Evolutionary conservation across 1,284 basidiomycete species (phyloP).

Genomic region (Mycosarcoma mackinlayi): DNA sequence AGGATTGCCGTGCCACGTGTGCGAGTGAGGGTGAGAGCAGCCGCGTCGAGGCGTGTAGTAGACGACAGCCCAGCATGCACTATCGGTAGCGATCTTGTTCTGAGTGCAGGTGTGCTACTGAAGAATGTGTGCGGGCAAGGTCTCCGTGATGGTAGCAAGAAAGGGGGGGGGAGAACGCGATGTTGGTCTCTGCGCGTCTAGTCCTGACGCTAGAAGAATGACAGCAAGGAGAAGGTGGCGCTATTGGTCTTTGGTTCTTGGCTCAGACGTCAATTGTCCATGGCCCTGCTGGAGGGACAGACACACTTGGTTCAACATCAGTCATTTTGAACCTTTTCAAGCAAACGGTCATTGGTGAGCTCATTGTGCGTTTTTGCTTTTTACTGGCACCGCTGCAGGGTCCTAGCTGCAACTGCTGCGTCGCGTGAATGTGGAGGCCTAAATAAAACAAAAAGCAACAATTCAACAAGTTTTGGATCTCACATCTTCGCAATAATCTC

Average conservation of each 20-base stretch:
- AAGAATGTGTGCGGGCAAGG: neutral
- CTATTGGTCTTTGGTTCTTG: neutral
- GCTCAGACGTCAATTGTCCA: no score
- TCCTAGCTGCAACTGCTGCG: conserved; percentile 21
- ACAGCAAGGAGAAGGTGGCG: neutral
- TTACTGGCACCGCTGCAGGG: conserved; percentile 21
- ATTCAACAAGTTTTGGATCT: neutral
- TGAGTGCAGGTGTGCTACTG: no score
- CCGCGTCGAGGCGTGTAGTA: conserved; percentile 14
- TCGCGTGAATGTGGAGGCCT: conserved; percentile 23
- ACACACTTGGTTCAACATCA: no score
- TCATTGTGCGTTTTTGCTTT: conserved; percentile 26
- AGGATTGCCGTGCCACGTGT: neutral
- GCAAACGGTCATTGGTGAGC: conserved; percentile 12
- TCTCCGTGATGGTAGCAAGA: neutral
- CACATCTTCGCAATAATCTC: neutral
- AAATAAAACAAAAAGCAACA: no score
- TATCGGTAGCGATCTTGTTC: neutral
- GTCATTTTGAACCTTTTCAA: neutral
- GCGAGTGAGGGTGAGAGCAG: conserved; percentile 5
- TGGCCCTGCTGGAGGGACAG: neutral
- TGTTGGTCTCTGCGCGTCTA: conserved; percentile 13
- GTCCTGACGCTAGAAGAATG: conserved; percentile 14
- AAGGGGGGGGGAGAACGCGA: neutral
- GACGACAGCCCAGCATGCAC: conserved; percentile 20